A percentile compares a stretch with the other conserved stretches of the same genome.
Evolutionary conservation across 2,329 filamentous ascomycete species (phyloP).

Genomic region (Sporothrix schenckii): DNA sequence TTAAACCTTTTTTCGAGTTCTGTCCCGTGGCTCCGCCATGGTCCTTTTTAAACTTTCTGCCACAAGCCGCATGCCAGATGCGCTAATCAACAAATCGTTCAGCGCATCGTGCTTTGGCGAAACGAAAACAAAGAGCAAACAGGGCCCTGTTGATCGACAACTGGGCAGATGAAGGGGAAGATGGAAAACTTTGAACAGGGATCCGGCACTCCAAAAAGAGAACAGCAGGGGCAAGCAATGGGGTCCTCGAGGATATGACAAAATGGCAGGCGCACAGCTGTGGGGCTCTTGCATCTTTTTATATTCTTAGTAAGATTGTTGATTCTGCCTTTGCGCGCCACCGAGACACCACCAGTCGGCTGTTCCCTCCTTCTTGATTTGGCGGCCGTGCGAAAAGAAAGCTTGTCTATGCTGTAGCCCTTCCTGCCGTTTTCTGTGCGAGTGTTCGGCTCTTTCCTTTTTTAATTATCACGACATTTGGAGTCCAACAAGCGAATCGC

Average conservation of each 20-base stretch:
- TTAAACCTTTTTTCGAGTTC: neutral
- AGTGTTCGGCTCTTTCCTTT: neutral
- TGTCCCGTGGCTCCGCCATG: neutral
- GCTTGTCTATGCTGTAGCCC: neutral
- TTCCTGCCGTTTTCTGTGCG: neutral
- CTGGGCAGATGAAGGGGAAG: no score
- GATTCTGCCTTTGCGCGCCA: neutral
- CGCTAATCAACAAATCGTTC: constrained; percentile 17
- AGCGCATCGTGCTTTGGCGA: constrained; percentile 15
- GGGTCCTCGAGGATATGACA: neutral
- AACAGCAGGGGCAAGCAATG: neutral
- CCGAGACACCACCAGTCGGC: neutral
- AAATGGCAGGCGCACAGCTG: neutral
- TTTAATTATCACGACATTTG: neutral
- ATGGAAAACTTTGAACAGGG: neutral
- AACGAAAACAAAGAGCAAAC: neutral
- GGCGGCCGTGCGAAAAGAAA: constrained; percentile 14
- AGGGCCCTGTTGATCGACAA: neutral
- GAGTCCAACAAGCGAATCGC: neutral
- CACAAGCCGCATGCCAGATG: neutral
- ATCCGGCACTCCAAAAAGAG: neutral
- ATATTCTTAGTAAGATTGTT: neutral
- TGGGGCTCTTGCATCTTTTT: neutral
- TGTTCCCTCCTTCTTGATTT: constrained; percentile 8
- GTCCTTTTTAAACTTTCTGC: neutral